Conservation (phyloP, 192 early-diverging fungal species). For the Coemansia sp. region DNA sequence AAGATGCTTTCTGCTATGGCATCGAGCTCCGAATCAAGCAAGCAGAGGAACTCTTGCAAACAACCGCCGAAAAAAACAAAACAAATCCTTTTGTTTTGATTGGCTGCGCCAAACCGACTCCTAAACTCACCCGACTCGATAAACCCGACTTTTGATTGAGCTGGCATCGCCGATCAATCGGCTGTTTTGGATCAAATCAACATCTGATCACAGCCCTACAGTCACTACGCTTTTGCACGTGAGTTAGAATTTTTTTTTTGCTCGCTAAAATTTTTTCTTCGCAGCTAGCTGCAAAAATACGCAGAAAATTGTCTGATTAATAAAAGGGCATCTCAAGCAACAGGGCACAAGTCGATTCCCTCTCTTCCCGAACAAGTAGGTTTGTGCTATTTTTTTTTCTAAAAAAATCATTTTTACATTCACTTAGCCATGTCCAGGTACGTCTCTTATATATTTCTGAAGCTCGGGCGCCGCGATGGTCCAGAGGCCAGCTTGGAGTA, state of each 20-base stretch:
- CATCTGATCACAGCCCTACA: background rate
- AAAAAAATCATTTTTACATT: conserved; percentile 13
- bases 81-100: background rate
- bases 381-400: conserved; percentile 10
- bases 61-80: background rate
- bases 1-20: background rate
- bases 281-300: no score
- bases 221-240: background rate
- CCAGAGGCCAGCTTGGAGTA: background rate
- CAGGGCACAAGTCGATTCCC: conserved; percentile 4
- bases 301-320: background rate
- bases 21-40: background rate
- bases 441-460: background rate
- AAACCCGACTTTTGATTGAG: background rate
- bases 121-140: background rate
- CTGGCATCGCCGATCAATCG: background rate
- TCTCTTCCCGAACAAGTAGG: conserved; percentile 25
- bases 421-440: conserved; percentile 42
- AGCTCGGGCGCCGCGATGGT: background rate
- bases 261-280: background rate
- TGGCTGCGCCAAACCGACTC: background rate
- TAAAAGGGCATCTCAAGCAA: background rate
- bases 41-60: background rate
- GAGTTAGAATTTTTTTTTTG: background rate
- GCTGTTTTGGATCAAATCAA: background rate